Base-by-base conservation (phyloP, 164 flowering plant species). In the Liriodendron chinense region DNA sequence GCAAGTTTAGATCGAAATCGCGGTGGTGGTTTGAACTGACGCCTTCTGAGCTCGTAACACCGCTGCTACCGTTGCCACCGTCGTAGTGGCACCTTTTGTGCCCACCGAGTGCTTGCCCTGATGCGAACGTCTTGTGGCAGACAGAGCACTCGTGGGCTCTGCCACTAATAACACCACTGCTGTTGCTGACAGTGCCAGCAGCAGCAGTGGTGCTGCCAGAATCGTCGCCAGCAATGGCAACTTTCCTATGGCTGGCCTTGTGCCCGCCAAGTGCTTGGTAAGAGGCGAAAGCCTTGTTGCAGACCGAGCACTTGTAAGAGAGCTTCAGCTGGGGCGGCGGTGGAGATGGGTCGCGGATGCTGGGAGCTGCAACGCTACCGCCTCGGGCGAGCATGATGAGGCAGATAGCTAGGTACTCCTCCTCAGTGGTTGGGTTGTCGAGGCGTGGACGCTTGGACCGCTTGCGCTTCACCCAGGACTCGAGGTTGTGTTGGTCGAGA, bases 251-350 rank as follows among this genome's bases (percentile, higher is more conserved):
- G 72, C 98, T 93, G 50, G 98, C 94, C 72, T 89, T 93, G 82
- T 93, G 98, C 7, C 98, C 98, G 3, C 98, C 98, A 0, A 94
- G 84, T 0, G 98, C 98, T 74, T 94, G 98, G 79, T 92, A 90
- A 2, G 97, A 89, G 9, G 87, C 69, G 75, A 94, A 94, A 12
- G 88, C 81, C 74, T 87, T 92, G 82, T 79, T 59, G 78, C 98
- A 94, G 28, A 92, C 91, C 34, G 77, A 69, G 75, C 98, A 94
- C 83, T 77, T 86, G 81, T 87, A 83, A 0, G 61, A 23, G 21
- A 86, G 78, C 61, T 73, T 66, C 34, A 62, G 24, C 0, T 72
- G 14, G 8, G 80, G 74, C 26, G 84, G 80, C 14, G 76, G 77
- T 34, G 80, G 80, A 0, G 74, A 59, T 1, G 73, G 57, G 43